Conservation (phyloP, 202 grass and related monocot species). For the Saccharum hybrid region DNA sequence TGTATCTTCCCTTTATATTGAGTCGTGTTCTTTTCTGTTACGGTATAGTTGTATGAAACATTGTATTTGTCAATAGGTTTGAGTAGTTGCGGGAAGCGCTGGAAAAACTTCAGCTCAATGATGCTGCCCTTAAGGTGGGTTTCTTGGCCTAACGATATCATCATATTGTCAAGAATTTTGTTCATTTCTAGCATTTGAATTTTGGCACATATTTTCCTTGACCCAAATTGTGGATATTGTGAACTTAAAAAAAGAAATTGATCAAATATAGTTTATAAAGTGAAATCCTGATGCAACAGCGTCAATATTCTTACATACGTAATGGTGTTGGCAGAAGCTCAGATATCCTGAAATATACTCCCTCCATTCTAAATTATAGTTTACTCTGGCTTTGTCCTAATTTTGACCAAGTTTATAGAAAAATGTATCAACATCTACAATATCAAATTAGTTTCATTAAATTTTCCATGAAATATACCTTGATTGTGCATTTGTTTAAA, state of each 20-base stretch:
- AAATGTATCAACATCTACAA: no score
- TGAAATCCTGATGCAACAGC: constrained; percentile 22
- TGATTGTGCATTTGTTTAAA: not conserved
- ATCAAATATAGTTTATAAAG: constrained; percentile 38
- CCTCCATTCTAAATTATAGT: no score
- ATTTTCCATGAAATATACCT: not conserved
- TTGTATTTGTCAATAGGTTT: constrained; percentile 62
- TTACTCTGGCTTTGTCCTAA: no score
- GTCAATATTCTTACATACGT: constrained; percentile 7
- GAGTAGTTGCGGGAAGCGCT: constrained; percentile 88
- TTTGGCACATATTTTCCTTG: not conserved
- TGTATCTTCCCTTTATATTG: constrained; percentile 47
- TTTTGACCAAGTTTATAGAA: no score
- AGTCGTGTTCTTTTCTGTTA: constrained; percentile 18
- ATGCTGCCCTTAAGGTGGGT: constrained; percentile 86
- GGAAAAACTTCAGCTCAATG: constrained; percentile 95
- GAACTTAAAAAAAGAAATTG: constrained; percentile 21
- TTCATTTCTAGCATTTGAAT: constrained; percentile 14
- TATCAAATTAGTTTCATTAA: no score
- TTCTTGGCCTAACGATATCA: constrained; percentile 36
- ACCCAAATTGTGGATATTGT: constrained; percentile 14
- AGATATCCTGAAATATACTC: not conserved
- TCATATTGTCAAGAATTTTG: constrained; percentile 7
- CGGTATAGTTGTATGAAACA: constrained; percentile 32
- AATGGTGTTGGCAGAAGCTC: not conserved